Base-by-base conservation (phyloP, 495 filamentous ascomycete species). In the Aspergillus campestris region DNA sequence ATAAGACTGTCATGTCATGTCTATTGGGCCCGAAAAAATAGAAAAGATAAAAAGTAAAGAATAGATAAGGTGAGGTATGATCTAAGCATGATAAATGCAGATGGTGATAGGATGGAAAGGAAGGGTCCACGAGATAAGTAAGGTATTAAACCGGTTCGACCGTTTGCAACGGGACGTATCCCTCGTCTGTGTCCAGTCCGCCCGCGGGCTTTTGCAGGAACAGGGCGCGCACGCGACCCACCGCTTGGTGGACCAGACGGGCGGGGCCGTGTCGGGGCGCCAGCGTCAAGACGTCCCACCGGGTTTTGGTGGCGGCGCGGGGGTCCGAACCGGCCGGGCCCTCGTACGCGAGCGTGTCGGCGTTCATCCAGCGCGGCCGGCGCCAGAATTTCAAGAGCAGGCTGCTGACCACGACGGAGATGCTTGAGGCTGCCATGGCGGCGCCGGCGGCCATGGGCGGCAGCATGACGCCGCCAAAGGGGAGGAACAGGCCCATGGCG, bases 361-460 rank as follows among this genome's bases (percentile, higher is more conserved):
- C 78, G 12, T 84, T 77, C 92, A 97, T 94, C 91, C 91, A 99
- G 8, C 62, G 57, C 3, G 92, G 92, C 11, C 92, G 73, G 44
- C 69, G 78, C 92, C 92, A 99, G 51, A 84, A 84, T 56, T 87
- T 95, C 39, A 99, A 67, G 31, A 90, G 70, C 38, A 97, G 64
- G 57, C 81, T 87, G 56, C 85, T 91, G 7, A 79, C 73, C 0
- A 97, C 91, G 7, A 99, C 92, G 42, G 84, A 91, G 29, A 97
- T 85, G 49, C 86, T 91, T 33, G 84, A 89, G 34, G 74, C 76
- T 5, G 91, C 94, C 92, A 99, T 99, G 13, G 94, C 94, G 3
- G 82, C 87, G 11, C 89, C 91, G 7, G 92, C 94, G 29, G 87
- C 88, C 86, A 96, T 90, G 8, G 92, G 92, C 45, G 92, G 92